These are phyloP conservation scores for Neocatenulostroma microsporum DNA, from an alignment of 2,329 filamentous ascomycete genomes.

Conservation along the genomic window DNA sequence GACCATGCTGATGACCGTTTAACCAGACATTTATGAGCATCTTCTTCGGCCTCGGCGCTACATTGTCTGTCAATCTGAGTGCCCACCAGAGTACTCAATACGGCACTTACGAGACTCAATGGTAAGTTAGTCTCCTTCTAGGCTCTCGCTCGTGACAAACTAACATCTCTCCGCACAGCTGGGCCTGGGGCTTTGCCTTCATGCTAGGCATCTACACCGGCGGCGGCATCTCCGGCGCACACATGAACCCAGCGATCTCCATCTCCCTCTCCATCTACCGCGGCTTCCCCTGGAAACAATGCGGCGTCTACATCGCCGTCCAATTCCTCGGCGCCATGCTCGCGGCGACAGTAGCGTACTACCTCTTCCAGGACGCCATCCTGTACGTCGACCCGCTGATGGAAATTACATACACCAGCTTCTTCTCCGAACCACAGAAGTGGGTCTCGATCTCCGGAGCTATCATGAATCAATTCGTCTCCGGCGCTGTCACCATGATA, in stretches of 20 bases:
- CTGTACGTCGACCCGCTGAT: constrained; percentile 16
- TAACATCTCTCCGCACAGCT: constrained; percentile 13
- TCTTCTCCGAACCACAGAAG: constrained; percentile 20
- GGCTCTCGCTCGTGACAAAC: too few relatives aligned
- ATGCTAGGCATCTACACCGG: constrained; percentile 41
- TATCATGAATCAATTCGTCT: constrained; percentile 39
- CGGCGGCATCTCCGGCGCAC: constrained; percentile 41
- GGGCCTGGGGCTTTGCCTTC: constrained; percentile 47
- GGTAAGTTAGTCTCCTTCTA: too few relatives aligned
- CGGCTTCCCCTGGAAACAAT: constrained; percentile 46
- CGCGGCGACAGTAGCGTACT: constrained; percentile 42
- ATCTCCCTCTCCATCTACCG: constrained; percentile 39
- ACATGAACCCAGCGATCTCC: constrained; percentile 42
- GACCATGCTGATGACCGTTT: too few relatives aligned
- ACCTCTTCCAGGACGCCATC: constrained; percentile 35
- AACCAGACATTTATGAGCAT: too few relatives aligned
- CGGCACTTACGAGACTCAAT: too few relatives aligned
- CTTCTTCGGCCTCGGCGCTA: too few relatives aligned
- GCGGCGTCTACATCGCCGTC: constrained; percentile 44
- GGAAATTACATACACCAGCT: constrained; percentile 16
- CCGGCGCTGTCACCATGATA: constrained; percentile 35
- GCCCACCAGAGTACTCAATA: too few relatives aligned
- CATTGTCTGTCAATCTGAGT: too few relatives aligned
- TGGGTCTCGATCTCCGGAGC: constrained; percentile 30
- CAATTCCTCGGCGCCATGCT: constrained; percentile 48